phyloP scores from a whole-genome alignment of 108 stramenopile genomes.

The Cyclotella kingstonii region DNA sequence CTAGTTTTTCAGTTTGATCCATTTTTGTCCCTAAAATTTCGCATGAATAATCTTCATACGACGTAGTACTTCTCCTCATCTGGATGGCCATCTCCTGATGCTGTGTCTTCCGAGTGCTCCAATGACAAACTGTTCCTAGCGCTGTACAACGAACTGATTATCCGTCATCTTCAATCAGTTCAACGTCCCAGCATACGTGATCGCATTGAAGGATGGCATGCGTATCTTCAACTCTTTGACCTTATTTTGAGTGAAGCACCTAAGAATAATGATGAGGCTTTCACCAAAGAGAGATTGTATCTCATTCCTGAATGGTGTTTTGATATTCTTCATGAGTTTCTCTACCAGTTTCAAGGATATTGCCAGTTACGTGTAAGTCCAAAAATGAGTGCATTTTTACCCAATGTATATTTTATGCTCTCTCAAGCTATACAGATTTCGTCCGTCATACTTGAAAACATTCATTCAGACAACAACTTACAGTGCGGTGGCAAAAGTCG shows the following conservation, averaged over 20 bases:
- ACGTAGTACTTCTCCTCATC: constrained; percentile 74
- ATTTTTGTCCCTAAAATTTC: not conserved
- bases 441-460: not conserved
- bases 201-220: constrained; percentile 88
- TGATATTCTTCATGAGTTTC: constrained; percentile 98
- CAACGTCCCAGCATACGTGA: constrained; percentile 76
- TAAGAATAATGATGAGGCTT: constrained; percentile 25
- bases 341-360: constrained; percentile 98
- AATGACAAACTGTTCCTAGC: constrained; percentile 83
- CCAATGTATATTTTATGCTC: not conserved
- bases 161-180: constrained; percentile 82
- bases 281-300: constrained; percentile 47
- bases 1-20: constrained; percentile 6
- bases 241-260: constrained; percentile 67
- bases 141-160: constrained; percentile 82
- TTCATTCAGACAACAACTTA: constrained; percentile 57
- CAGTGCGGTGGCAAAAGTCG: constrained; percentile 58
- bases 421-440: no score
- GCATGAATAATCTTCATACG: not conserved
- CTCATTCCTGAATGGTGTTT: constrained; percentile 95
- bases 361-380: constrained; percentile 82
- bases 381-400: not conserved
- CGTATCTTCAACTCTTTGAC: constrained; percentile 85
- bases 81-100: constrained; percentile 83
- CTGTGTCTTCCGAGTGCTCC: constrained; percentile 81